phyloP scores from a whole-genome alignment of 192 early-diverging fungal species.

The Podila verticillata region DNA sequence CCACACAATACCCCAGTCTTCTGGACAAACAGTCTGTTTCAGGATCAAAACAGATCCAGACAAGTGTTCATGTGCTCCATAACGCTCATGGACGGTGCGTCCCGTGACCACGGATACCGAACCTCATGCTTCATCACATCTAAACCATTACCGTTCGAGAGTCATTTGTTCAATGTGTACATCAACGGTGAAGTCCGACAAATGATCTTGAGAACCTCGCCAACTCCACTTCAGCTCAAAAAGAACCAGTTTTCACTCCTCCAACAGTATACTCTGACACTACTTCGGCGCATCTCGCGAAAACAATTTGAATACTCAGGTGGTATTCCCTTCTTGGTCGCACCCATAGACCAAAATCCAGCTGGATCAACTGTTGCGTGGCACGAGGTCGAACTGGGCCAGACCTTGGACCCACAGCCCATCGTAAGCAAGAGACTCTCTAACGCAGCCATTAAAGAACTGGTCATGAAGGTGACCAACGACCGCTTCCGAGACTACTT shows the following conservation, averaged over 20 bases:
- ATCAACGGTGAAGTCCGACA: conserved; percentile 23
- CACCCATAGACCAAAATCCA: conserved; percentile 55
- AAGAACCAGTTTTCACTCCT: conserved; percentile 48
- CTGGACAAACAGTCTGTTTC: conserved; percentile 34
- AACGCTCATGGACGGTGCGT: conserved; percentile 11
- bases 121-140: conserved; percentile 55
- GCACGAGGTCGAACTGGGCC: conserved; percentile 48
- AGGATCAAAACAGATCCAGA: not conserved
- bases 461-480: conserved; percentile 50
- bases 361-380: conserved; percentile 51
- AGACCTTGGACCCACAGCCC: conserved; percentile 3
- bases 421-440: conserved; percentile 18
- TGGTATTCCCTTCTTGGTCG: conserved; percentile 64
- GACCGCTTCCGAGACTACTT: conserved; percentile 60
- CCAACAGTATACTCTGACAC: conserved; percentile 60
- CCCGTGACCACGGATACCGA: conserved; percentile 43
- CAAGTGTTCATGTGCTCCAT: conserved; percentile 45
- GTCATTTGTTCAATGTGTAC: conserved; percentile 46
- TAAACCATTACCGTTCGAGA: conserved; percentile 38
- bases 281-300: conserved; percentile 58
- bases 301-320: conserved; percentile 60
- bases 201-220: conserved; percentile 13
- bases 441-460: conserved; percentile 19
- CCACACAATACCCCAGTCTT: conserved; percentile 36
- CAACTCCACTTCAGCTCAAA: conserved; percentile 19